Conservation (phyloP, 768 basidiomycete genomes). For the Leccinum disarticulatum region DNA sequence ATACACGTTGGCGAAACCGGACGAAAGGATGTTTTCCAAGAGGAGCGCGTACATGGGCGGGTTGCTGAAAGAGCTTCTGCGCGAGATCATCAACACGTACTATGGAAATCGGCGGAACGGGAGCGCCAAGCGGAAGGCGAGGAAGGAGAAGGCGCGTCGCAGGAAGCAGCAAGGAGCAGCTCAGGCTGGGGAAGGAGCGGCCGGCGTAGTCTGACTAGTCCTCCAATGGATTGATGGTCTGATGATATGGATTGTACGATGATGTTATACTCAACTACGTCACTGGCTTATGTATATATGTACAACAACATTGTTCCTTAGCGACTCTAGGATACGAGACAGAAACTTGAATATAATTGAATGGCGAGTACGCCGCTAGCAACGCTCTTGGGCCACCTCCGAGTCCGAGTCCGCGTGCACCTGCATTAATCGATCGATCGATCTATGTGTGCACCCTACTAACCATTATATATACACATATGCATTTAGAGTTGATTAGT, state of each 20-base stretch:
- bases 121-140: conserved; percentile 17
- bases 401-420: too few species aligned
- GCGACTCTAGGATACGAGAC: too few species aligned
- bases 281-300: neutral
- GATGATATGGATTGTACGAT: neutral
- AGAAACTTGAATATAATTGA: too few species aligned
- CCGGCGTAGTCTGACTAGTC: neutral
- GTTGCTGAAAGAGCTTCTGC: conserved; percentile 29
- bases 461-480: too few species aligned
- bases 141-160: conserved; percentile 6
- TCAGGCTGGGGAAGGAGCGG: neutral
- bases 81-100: conserved; percentile 24
- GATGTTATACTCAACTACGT: neutral
- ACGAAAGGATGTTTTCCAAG: conserved; percentile 29
- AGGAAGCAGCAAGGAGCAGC: neutral
- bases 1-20: conserved; percentile 19
- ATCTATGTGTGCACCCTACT: too few species aligned
- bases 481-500: too few species aligned
- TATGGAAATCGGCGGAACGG: conserved; percentile 20
- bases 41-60: conserved; percentile 29
- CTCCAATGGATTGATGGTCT: neutral
- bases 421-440: too few species aligned
- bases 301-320: too few species aligned
- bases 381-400: too few species aligned
- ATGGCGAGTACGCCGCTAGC: too few species aligned